Evolutionary conservation across 2,329 filamentous ascomycete species (phyloP), one percentile per base, ranked within the genome.

Genomic region (Aureobasidium mangrovei): DNA sequence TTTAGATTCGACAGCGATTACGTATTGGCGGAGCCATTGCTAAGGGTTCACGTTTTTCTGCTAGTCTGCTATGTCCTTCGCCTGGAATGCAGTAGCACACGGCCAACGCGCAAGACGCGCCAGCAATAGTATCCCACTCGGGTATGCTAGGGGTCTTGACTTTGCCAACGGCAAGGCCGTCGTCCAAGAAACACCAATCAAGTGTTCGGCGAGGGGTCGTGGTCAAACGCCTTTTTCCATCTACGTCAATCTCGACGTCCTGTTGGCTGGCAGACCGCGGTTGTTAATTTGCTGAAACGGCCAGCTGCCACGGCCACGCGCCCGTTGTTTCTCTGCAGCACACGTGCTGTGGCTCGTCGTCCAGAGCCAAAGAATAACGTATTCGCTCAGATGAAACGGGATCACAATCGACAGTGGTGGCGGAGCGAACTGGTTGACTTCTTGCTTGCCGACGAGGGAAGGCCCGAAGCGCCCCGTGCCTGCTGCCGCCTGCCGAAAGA

Each of bases 251-350:
- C 35, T 46, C 53, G 53, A 42, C 7, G 10, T 54, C 32, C 53
- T 41, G 53, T 54, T 54, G 53, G 53, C 53, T 54, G 53, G 53
- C 43, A 33, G 40, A 43, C 42, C 42, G 38, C 53, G 42, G 43
- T 42, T 48, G 53, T 10, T 42, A 54, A 54, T 48, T 54, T 54
- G 49, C 49, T 46, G 53, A 54, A 54, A 54, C 44, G 53, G 43
- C 31, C 53, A 54, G 36, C 27, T 54, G 53, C 36, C 44, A 47
- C 43, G 53, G 36, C 53, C 53, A 54, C 44, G 53, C 53, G 53
- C 53, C 53, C 44, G 53, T 54, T 54, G 40, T 53, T 44, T 53
- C 49, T 53, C 49, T 28, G 40, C 49, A 4, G 18, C 40, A 44
- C 49, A 36, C 40, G 48, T 53, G 32, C 49, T 53, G 39, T 26